phyloP scores from a whole-genome alignment of 805 yeast genomes.

The Starmerella stigmatis region DNA sequence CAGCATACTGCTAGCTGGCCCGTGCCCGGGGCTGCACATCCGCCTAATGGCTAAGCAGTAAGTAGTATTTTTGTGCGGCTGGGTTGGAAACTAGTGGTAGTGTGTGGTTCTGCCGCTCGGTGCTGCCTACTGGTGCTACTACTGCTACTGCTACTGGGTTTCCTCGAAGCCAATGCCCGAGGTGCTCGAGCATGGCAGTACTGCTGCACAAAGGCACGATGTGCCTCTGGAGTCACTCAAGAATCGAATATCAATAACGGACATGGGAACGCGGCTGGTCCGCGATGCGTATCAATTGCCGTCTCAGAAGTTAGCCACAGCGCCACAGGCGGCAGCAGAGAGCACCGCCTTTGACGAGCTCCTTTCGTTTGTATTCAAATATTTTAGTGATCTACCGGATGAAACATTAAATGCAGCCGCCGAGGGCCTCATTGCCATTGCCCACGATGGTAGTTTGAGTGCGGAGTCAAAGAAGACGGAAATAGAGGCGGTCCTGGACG shows the following conservation, averaged over 20 bases:
- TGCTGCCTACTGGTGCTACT: too few species aligned
- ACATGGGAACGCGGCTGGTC: conserved; percentile 49
- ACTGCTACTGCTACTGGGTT: too few species aligned
- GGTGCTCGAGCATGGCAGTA: background rate
- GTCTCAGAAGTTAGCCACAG: background rate
- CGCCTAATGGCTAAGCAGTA: too few species aligned
- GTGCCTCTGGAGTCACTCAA: conserved; percentile 39
- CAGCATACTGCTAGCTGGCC: too few species aligned
- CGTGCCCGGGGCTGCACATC: too few species aligned
- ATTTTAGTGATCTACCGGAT: conserved; percentile 66
- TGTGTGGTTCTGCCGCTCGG: too few species aligned
- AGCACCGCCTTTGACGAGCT: conserved; percentile 35
- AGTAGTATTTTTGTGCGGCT: too few species aligned
- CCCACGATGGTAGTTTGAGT: conserved; percentile 39
- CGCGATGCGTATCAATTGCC: conserved; percentile 16
- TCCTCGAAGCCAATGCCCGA: too few species aligned
- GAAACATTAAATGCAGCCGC: conserved; percentile 62
- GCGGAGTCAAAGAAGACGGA: conserved; percentile 40
- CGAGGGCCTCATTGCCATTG: conserved; percentile 39
- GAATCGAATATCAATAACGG: conserved; percentile 52
- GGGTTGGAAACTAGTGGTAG: too few species aligned
- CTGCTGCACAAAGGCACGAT: background rate
- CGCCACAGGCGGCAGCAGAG: background rate
- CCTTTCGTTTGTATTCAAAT: conserved; percentile 45
- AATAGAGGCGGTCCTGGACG: conserved; percentile 42